These are phyloP conservation scores for Incumbomyces delicatus DNA, from an alignment of 2,329 filamentous ascomycete genomes.

Conservation along the genomic window DNA sequence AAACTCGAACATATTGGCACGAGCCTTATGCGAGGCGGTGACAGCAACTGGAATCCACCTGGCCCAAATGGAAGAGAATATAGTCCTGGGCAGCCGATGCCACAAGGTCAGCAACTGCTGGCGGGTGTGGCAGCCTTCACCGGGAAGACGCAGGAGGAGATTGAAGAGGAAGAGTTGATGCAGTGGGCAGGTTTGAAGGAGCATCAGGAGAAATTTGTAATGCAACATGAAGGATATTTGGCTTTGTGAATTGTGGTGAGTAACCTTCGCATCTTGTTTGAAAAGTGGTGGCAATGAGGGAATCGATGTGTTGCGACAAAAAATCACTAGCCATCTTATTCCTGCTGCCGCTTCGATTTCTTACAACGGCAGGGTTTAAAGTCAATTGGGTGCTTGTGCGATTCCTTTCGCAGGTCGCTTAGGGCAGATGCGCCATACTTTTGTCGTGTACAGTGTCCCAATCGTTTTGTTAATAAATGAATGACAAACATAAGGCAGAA, in stretches of 20 bases:
- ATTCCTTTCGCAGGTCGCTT: too few species aligned
- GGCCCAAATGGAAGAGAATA: constrained; percentile 6
- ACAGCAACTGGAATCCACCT: neutral
- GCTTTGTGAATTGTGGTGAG: neutral
- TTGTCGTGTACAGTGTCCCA: too few species aligned
- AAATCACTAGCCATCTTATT: too few species aligned
- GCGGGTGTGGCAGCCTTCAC: constrained; percentile 8
- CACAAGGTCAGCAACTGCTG: constrained; percentile 8
- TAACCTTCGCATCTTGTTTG: too few species aligned
- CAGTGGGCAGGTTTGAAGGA: constrained; percentile 72
- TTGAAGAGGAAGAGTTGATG: constrained; percentile 66
- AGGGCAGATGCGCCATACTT: too few species aligned
- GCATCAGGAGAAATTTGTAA: constrained; percentile 60
- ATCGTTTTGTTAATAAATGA: too few species aligned
- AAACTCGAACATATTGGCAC: constrained; percentile 58
- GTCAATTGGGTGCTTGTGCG: too few species aligned
- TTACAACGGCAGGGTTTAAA: too few species aligned
- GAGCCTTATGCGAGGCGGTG: constrained; percentile 6
- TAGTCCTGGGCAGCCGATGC: constrained; percentile 2
- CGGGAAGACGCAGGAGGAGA: constrained; percentile 34
- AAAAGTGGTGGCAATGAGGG: too few species aligned
- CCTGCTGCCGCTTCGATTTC: too few species aligned
- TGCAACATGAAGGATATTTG: constrained; percentile 4
- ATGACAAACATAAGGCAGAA: too few species aligned
- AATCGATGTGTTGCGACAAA: too few species aligned